Conservation (phyloP, 495 filamentous ascomycete genomes). For the Talaromyces thailandensis region DNA sequence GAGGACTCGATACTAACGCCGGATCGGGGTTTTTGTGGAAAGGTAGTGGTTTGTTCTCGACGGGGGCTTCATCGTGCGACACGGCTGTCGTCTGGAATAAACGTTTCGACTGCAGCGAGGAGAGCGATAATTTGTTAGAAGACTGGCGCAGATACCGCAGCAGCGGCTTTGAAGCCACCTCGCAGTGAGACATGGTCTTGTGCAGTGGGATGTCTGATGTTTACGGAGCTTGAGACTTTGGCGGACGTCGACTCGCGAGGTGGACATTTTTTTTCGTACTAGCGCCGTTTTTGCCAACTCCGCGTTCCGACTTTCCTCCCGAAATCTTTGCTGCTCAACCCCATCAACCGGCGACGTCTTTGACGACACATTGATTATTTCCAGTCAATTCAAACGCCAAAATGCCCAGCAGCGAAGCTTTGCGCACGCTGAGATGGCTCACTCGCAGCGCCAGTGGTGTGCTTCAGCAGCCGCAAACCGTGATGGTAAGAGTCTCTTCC, state of each 20-base stretch:
- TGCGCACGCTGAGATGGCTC: conserved; percentile 31
- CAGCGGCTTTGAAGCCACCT: conserved; percentile 59
- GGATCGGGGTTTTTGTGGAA: conserved; percentile 38
- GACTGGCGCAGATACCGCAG: conserved; percentile 51
- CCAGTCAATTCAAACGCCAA: conserved; percentile 5
- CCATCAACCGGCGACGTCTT: not conserved
- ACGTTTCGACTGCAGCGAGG: conserved; percentile 26
- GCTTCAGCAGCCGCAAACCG: conserved; percentile 31
- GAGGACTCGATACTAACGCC: conserved; percentile 40
- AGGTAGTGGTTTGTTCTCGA: conserved; percentile 23
- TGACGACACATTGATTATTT: not conserved
- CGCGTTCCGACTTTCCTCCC: not conserved
- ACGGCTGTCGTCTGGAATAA: conserved; percentile 29
- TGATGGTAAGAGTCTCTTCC: conserved; percentile 31
- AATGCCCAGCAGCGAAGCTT: conserved; percentile 31
- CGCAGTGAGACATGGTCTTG: conserved; percentile 54
- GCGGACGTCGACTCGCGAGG: not conserved
- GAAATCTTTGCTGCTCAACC: not conserved
- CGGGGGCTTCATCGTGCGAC: conserved; percentile 29
- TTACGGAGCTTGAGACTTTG: conserved; percentile 12
- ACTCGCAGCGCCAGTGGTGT: conserved; percentile 34
- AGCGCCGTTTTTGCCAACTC: conserved; percentile 7
- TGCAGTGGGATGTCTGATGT: conserved; percentile 8
- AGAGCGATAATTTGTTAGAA: conserved; percentile 20
- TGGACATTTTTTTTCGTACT: conserved; percentile 12